These are phyloP conservation scores for Coemansia brasiliensis DNA, from an alignment of 192 early-diverging fungal genomes.

Conservation along the genomic window DNA sequence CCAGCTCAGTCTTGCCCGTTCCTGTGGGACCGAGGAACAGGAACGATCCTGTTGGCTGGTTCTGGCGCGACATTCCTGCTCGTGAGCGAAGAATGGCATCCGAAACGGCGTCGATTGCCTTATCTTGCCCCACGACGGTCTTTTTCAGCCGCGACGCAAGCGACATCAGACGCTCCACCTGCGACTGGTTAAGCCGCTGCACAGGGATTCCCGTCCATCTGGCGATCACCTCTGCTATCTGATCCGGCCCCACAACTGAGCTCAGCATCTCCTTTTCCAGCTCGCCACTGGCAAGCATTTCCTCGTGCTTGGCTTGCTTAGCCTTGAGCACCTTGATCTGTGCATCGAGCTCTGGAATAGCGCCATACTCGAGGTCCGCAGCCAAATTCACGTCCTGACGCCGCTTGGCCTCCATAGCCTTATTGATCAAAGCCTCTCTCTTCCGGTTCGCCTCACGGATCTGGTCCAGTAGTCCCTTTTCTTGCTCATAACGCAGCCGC, in stretches of 20 bases:
- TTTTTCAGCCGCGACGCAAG: slow-evolving; percentile 76
- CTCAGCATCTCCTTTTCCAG: slow-evolving; percentile 65
- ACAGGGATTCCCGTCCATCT: slow-evolving; percentile 98
- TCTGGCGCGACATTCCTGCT: slow-evolving; percentile 80
- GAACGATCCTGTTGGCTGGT: slow-evolving; percentile 88
- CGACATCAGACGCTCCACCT: slow-evolving; percentile 81
- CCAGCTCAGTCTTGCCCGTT: slow-evolving; percentile 89
- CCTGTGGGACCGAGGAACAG: slow-evolving; percentile 97
- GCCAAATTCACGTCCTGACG: slow-evolving; percentile 81
- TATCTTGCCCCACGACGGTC: slow-evolving; percentile 90
- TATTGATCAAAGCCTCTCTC: slow-evolving; percentile 82
- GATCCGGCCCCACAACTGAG: slow-evolving; percentile 86
- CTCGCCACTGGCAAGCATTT: slow-evolving; percentile 55
- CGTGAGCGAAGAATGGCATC: slow-evolving; percentile 88
- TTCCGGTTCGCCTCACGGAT: slow-evolving; percentile 84
- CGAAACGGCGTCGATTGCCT: slow-evolving; percentile 86
- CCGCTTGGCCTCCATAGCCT: slow-evolving; percentile 83
- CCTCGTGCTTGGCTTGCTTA: slow-evolving; percentile 66
- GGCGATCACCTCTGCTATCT: slow-evolving; percentile 91
- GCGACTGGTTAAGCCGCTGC: slow-evolving; percentile 78
- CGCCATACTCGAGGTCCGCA: slow-evolving; percentile 92
- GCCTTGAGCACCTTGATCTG: slow-evolving; percentile 71
- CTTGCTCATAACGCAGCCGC: slow-evolving; percentile 79
- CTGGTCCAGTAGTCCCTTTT: slow-evolving; percentile 86
- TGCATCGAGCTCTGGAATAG: slow-evolving; percentile 85